Percentiles rank a stretch among this genome's conserved stretches.
Evolutionary conservation across 2,329 filamentous ascomycete genomes (phyloP).

Genomic region (Seiridium unicorne): DNA sequence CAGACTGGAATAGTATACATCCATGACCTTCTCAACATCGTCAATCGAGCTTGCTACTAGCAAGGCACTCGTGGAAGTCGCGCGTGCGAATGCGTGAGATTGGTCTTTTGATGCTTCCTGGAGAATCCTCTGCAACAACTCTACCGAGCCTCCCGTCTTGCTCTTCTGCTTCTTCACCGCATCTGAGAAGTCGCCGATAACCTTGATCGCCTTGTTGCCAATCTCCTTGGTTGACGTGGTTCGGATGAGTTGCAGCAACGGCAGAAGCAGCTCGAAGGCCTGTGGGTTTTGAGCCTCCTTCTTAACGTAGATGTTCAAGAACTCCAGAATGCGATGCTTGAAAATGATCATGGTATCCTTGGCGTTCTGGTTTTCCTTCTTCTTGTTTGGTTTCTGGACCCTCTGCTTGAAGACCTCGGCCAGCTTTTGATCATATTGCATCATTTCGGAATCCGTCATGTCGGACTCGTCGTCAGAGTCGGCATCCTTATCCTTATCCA

Average conservation of each 20-base stretch:
- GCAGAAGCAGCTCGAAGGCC: slow-evolving; percentile 68
- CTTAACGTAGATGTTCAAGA: slow-evolving; percentile 81
- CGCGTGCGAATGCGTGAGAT: slow-evolving; percentile 70
- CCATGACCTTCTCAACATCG: slow-evolving; percentile 47
- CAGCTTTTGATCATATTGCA: slow-evolving; percentile 63
- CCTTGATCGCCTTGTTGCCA: slow-evolving; percentile 67
- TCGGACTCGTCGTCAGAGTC: slow-evolving; percentile 67
- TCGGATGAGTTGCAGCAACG: slow-evolving; percentile 73
- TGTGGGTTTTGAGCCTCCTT: slow-evolving; percentile 69
- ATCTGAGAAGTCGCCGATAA: slow-evolving; percentile 72
- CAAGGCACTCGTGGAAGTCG: slow-evolving; percentile 71
- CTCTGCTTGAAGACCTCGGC: slow-evolving; percentile 82
- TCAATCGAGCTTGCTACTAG: slow-evolving; percentile 64
- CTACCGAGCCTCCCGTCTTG: slow-evolving; percentile 38
- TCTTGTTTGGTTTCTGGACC: slow-evolving; percentile 65
- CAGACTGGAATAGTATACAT: slow-evolving; percentile 64
- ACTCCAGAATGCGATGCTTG: slow-evolving; percentile 89
- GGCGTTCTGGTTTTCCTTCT: slow-evolving; percentile 83
- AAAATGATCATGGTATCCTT: slow-evolving; percentile 90
- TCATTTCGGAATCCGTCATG: slow-evolving; percentile 82
- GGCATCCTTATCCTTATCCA: slow-evolving; percentile 57
- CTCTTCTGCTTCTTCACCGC: slow-evolving; percentile 57
- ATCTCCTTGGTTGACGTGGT: slow-evolving; percentile 77
- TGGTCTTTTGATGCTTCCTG: slow-evolving; percentile 59
- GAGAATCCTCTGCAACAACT: slow-evolving; percentile 62